Conservation (phyloP, 2,329 filamentous ascomycete genomes). For the Zymoseptoria brevis region DNA sequence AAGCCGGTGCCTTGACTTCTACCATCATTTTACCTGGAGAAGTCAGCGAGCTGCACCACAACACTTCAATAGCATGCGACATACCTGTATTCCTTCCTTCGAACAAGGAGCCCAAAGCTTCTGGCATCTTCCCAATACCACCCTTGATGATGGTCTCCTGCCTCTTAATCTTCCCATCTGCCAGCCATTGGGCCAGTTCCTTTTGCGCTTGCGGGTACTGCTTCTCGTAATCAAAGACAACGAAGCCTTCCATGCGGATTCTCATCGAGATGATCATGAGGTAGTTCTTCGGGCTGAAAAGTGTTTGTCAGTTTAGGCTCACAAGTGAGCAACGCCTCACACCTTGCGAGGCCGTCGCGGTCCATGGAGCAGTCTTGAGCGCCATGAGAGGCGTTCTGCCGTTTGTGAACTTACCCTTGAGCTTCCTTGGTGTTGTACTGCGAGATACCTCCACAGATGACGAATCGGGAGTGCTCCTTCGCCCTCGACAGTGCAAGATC, state of each 20-base stretch:
- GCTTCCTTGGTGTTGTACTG: slow-evolving; percentile 54
- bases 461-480: slow-evolving; percentile 43
- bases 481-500: slow-evolving; percentile 56
- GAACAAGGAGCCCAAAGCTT: slow-evolving; percentile 42
- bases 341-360: too few species aligned
- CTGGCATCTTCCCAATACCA: slow-evolving; percentile 41
- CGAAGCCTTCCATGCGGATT: slow-evolving; percentile 61
- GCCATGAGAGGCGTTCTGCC: not conserved
- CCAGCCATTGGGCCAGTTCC: slow-evolving; percentile 48
- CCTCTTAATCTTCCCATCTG: slow-evolving; percentile 49
- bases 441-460: slow-evolving; percentile 54
- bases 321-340: too few species aligned
- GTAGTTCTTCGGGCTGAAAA: slow-evolving; percentile 44
- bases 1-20: slow-evolving; percentile 11
- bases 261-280: slow-evolving; percentile 47
- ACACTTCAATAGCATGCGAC: slow-evolving; percentile 16
- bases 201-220: slow-evolving; percentile 51
- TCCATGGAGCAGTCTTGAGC: not conserved
- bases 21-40: slow-evolving; percentile 13
- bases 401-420: slow-evolving; percentile 6
- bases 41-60: not conserved
- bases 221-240: slow-evolving; percentile 59
- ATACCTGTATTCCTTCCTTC: slow-evolving; percentile 42
- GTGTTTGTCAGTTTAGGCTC: not conserved
- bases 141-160: slow-evolving; percentile 41